phyloP scores from a whole-genome alignment of 352 stramenopile genomes.

The Phytophthora pluvialis region DNA sequence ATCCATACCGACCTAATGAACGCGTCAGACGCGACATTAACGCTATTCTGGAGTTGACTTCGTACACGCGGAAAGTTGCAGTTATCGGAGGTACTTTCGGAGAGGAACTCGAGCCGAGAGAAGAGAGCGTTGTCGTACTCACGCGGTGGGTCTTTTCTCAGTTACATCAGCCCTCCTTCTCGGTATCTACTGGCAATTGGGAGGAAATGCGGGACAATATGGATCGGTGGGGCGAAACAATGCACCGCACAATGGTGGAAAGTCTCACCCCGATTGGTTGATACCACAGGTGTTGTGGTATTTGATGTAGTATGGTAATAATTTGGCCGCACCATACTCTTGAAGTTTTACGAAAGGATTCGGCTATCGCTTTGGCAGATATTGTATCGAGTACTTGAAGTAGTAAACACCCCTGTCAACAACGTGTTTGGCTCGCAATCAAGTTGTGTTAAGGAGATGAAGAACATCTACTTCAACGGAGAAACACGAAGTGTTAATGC shows the following conservation, averaged over 20 bases:
- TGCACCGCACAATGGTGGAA: constrained; percentile 38
- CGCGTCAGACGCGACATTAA: constrained; percentile 43
- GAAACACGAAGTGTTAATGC: background rate
- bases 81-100: constrained; percentile 12
- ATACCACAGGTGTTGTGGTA: background rate
- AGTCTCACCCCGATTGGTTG: constrained; percentile 26
- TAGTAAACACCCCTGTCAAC: too few relatives aligned
- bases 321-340: background rate
- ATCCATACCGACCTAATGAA: constrained; percentile 40
- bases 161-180: constrained; percentile 33
- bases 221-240: constrained; percentile 44
- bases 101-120: constrained; percentile 3
- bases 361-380: too few relatives aligned
- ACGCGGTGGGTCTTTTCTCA: constrained; percentile 43
- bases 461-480: too few relatives aligned
- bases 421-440: background rate
- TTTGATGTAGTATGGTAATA: background rate
- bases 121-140: constrained; percentile 42
- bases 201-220: constrained; percentile 45
- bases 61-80: constrained; percentile 31
- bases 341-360: background rate
- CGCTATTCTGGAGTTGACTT: constrained; percentile 39
- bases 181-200: constrained; percentile 29
- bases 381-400: too few relatives aligned
- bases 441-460: too few relatives aligned